Percentiles rank a stretch among this genome's conserved stretches.
These are phyloP conservation scores for Isabelozyma pseudorhagii DNA, from an alignment of 805 yeast species.

Conservation along the genomic window DNA sequence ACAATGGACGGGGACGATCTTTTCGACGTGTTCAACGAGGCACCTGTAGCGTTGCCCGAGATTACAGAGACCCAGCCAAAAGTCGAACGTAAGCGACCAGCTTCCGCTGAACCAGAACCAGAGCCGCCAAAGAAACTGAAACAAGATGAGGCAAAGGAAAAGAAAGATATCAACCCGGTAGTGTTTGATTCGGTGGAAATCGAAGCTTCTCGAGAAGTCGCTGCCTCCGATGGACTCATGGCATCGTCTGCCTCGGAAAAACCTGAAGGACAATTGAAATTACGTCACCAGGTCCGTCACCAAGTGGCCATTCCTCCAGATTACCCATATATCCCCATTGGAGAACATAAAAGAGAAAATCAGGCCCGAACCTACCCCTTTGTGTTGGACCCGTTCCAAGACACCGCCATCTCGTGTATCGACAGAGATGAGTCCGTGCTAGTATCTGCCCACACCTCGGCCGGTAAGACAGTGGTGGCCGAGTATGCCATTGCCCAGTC, in stretches of 20 bases:
- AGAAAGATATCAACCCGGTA: constrained; percentile 58
- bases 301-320: constrained; percentile 96
- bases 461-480: constrained; percentile 96
- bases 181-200: constrained; percentile 86
- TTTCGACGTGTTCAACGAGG: constrained; percentile 61
- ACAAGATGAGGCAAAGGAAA: constrained; percentile 20
- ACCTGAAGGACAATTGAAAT: constrained; percentile 50
- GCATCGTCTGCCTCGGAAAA: constrained; percentile 22
- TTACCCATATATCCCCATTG: constrained; percentile 83
- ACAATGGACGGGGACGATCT: constrained; percentile 50
- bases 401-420: constrained; percentile 92
- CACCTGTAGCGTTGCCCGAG: constrained; percentile 37
- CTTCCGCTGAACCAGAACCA: constrained; percentile 14
- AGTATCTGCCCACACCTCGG: constrained; percentile 97
- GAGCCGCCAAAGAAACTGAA: constrained; percentile 18
- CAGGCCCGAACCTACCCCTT: constrained; percentile 93
- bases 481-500: constrained; percentile 97
- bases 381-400: constrained; percentile 94
- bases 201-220: constrained; percentile 85
- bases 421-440: constrained; percentile 92
- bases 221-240: constrained; percentile 72
- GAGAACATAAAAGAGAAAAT: constrained; percentile 71
- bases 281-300: constrained; percentile 93
- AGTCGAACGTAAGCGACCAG: constrained; percentile 14
- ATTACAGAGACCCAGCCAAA: constrained; percentile 13